These are phyloP conservation scores for Lasiodiplodia hormozganensis DNA, from an alignment of 2,329 filamentous ascomycete species.

Conservation along the genomic window DNA sequence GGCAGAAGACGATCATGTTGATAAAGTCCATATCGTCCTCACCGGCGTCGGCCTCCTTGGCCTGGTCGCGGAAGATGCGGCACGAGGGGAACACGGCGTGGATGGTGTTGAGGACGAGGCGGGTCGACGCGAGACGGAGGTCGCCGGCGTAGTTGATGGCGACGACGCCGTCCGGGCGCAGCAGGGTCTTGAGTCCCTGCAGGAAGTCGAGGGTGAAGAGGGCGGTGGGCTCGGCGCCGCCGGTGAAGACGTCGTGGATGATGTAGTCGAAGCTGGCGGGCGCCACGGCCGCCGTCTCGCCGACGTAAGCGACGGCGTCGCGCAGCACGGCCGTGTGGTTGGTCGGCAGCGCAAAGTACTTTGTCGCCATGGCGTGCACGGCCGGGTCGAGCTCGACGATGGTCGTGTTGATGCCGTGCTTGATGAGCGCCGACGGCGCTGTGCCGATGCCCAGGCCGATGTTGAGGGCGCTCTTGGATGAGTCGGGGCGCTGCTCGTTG, in stretches of 20 bases:
- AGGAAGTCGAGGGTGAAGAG: conserved; percentile 91
- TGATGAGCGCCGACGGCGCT: conserved; percentile 82
- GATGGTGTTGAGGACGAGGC: conserved; percentile 83
- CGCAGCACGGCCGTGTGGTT: conserved; percentile 82
- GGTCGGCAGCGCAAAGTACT: conserved; percentile 80
- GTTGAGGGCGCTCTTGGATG: conserved; percentile 78
- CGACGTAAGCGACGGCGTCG: conserved; percentile 77
- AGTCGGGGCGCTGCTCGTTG: conserved; percentile 56
- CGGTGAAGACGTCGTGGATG: conserved; percentile 96
- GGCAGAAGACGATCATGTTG: conserved; percentile 97
- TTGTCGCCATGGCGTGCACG: conserved; percentile 80
- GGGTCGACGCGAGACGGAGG: conserved; percentile 75
- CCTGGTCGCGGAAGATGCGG: conserved; percentile 82
- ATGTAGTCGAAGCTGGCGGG: conserved; percentile 80
- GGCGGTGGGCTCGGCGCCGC: conserved; percentile 86
- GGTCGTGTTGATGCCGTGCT: conserved; percentile 89
- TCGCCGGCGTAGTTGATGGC: conserved; percentile 96
- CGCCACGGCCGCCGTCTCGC: conserved; percentile 55
- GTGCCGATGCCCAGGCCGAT: conserved; percentile 94
- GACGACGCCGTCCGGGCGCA: conserved; percentile 81
- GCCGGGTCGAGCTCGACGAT: conserved; percentile 93
- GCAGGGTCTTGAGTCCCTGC: conserved; percentile 70
- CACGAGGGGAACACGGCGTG: conserved; percentile 83
- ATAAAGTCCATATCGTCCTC: conserved; percentile 74
- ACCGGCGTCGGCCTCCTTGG: conserved; percentile 42